Evolutionary conservation across 441 rosid species (phyloP).

Genomic region (Erodium texanum): DNA sequence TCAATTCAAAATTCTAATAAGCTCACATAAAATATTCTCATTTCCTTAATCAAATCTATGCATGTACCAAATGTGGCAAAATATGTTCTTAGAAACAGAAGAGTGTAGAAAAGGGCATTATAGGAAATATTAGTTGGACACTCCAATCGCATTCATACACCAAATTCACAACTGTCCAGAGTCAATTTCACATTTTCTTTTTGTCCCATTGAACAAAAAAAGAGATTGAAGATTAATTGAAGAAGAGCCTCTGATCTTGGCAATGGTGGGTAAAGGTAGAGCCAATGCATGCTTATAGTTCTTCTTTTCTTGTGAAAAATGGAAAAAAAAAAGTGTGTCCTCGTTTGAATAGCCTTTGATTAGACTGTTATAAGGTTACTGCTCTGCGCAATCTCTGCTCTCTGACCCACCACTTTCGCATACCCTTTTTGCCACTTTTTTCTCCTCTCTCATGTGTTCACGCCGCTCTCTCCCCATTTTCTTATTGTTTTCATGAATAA

Average conservation of each 20-base stretch:
- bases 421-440: constrained; percentile 1
- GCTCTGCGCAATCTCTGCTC: not conserved
- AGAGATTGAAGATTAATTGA: not conserved
- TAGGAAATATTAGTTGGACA: not conserved
- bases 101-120: not conserved
- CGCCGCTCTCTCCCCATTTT: not conserved
- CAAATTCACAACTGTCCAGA: not conserved
- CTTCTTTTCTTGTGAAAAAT: too few relatives aligned
- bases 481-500: too few relatives aligned
- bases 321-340: too few relatives aligned
- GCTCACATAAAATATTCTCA: not conserved
- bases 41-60: not conserved
- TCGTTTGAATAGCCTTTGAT: not conserved
- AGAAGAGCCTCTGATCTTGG: not conserved
- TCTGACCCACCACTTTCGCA: constrained; percentile 2
- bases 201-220: too few relatives aligned
- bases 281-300: not conserved
- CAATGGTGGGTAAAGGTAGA: too few relatives aligned
- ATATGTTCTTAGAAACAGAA: not conserved
- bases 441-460: not conserved
- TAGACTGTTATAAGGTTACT: not conserved
- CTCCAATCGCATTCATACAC: not conserved
- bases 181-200: not conserved
- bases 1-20: too few relatives aligned
- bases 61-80: not conserved